These are phyloP conservation scores for Dactylorhiza incarnata DNA, from an alignment of 106 monocot genomes.

Conservation along the genomic window DNA sequence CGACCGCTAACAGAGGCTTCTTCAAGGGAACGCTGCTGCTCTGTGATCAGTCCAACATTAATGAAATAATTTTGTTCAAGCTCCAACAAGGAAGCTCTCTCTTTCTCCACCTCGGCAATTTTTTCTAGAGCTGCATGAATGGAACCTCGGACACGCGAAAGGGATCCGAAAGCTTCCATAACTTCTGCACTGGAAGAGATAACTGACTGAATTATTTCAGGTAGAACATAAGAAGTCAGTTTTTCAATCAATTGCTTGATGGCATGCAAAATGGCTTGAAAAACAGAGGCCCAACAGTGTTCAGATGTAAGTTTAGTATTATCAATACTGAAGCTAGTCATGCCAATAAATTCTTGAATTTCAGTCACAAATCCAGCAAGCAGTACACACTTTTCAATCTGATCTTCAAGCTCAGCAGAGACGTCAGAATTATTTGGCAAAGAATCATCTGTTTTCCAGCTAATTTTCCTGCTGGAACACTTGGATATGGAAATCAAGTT, in stretches of 20 bases:
- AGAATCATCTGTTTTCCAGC: conserved; percentile 24
- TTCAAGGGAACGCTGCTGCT: conserved; percentile 80
- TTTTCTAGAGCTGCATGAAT: conserved; percentile 78
- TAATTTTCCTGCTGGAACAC: conserved; percentile 21
- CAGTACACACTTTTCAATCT: conserved; percentile 78
- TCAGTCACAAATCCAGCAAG: conserved; percentile 54
- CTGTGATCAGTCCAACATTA: conserved; percentile 70
- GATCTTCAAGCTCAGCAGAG: conserved; percentile 59
- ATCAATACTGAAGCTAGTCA: conserved; percentile 10
- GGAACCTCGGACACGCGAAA: conserved; percentile 83
- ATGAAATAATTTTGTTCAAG: conserved; percentile 78
- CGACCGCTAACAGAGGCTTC: conserved; percentile 60
- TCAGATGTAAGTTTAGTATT: conserved; percentile 18
- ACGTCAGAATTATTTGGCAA: conserved; percentile 22
- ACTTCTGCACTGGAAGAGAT: conserved; percentile 66
- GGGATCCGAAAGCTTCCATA: conserved; percentile 86
- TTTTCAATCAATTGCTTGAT: conserved; percentile 54
- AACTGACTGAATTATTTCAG: conserved; percentile 61
- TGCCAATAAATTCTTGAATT: conserved; percentile 40
- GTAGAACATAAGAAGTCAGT: conserved; percentile 54
- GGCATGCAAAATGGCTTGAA: conserved; percentile 38
- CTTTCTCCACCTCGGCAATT: conserved; percentile 66
- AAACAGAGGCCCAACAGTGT: conserved; percentile 59
- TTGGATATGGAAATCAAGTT: conserved; percentile 37
- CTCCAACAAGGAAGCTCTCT: conserved; percentile 67